Base-by-base conservation (phyloP, 2,329 filamentous ascomycete species). In the Didymella sp. region DNA sequence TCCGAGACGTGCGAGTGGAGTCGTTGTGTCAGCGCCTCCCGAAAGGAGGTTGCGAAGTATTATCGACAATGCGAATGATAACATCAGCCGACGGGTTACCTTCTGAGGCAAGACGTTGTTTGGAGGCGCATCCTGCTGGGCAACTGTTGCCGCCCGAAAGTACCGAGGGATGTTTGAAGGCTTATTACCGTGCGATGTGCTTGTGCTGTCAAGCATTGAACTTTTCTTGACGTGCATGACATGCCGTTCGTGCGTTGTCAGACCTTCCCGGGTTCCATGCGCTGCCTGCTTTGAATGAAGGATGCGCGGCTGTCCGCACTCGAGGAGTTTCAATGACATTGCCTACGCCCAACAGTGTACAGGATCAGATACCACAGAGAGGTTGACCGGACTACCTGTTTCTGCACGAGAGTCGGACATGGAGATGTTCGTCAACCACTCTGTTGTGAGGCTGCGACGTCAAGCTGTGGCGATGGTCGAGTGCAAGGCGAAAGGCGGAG, bases 1-100 rank as follows among this genome's bases (percentile, higher is more conserved):
- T 51, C 24, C 35, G 54, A 57, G 62, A 62, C 64, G 58, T 35
- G 27, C 4, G 45, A 30, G 61, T 64, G 55, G 56, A 44, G 59
- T 52, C 15, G 19, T n/a, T 57, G 54, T 57, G 48, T 57, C 48
- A 57, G 45, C 28, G 24, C 43, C 15, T 46, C 42, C 21, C 28
- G 31, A 28, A 41, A 9, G 51, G 46, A 55, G 51, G 49, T 17
- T 51, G 51, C 19, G 37, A n/a, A 24, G 44, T 49, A 46, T 38
- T 21, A 19, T 47, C 21, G 17, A 40, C 38, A 48, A 57, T 52
- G 54, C 48, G 25, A 44, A 19, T 35, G 25, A 37, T 19, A 25
- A 8, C 25, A 43, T 49, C 54, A 52, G 54, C 24, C 31, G 48
- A 48, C 31, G 2, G 15, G 37, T 22, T 33, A 15, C 17, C 21